Percentiles rank a stretch among this genome's conserved stretches.
These are phyloP conservation scores for Herpetospermum pedunculosum DNA, from an alignment of 306 rosid genomes.

Conservation along the genomic window DNA sequence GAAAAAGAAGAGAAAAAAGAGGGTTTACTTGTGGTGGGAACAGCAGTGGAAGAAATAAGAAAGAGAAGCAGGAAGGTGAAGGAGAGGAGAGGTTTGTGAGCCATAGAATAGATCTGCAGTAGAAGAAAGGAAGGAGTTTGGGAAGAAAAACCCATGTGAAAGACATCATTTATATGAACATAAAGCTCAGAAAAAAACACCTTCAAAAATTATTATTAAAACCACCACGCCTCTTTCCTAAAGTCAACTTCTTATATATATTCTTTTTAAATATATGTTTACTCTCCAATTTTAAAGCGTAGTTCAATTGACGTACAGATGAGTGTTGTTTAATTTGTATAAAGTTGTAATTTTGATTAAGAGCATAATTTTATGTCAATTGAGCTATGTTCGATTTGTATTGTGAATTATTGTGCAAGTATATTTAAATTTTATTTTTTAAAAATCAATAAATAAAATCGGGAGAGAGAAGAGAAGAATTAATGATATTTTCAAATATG, in stretches of 20 bases:
- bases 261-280: not conserved
- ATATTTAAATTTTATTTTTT: no score
- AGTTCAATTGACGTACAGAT: no score
- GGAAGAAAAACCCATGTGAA: not conserved
- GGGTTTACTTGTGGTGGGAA: constrained; percentile 29
- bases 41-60: constrained; percentile 19
- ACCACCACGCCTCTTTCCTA: not conserved
- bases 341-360: no score
- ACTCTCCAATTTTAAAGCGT: no score
- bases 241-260: not conserved
- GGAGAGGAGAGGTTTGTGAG: not conserved
- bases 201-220: not conserved
- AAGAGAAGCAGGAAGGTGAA: constrained; percentile 5
- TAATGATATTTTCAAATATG: no score
- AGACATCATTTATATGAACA: not conserved
- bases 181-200: not conserved
- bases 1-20: not conserved
- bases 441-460: no score
- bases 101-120: no score
- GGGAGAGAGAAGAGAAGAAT: no score
- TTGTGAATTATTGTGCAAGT: no score
- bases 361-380: no score
- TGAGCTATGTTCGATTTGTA: no score
- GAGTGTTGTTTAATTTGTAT: no score
- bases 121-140: not conserved